phyloP scores from a whole-genome alignment of 768 basidiomycete genomes.

The Lactifluus rugatus region DNA sequence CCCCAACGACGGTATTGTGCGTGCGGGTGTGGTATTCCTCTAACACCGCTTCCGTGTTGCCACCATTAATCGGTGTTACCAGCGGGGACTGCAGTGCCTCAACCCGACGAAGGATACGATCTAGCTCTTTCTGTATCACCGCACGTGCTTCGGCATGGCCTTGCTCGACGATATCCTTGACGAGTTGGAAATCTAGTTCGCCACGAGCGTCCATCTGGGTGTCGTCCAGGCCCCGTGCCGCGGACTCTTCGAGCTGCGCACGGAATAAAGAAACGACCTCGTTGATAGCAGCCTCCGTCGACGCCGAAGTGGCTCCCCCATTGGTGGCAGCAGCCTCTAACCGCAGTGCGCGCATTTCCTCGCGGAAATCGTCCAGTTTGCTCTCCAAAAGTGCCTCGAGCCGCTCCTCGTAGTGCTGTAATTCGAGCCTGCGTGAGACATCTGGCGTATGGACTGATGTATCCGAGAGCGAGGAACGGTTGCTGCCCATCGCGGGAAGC shows the following conservation, averaged over 20 bases:
- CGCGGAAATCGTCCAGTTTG: slow-evolving; percentile 46
- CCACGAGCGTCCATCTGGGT: slow-evolving; percentile 62
- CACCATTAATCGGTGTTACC: slow-evolving; percentile 18
- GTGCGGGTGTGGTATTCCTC: slow-evolving; percentile 52
- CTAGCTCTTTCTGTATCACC: slow-evolving; percentile 51
- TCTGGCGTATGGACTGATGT: slow-evolving; percentile 39
- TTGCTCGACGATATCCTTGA: slow-evolving; percentile 60
- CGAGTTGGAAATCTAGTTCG: slow-evolving; percentile 68
- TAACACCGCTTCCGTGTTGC: slow-evolving; percentile 33
- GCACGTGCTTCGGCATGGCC: slow-evolving; percentile 52
- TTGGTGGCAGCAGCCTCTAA: slow-evolving; percentile 15
- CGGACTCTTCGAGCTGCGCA: slow-evolving; percentile 55
- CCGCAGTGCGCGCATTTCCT: slow-evolving; percentile 28
- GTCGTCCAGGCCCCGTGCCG: slow-evolving; percentile 46
- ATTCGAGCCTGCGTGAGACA: slow-evolving; percentile 44
- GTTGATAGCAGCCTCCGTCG: slow-evolving; percentile 51
- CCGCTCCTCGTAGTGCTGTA: slow-evolving; percentile 51
- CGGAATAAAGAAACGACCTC: slow-evolving; percentile 64
- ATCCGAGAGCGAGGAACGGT: slow-evolving; percentile 36
- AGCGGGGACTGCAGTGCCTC: slow-evolving; percentile 23
- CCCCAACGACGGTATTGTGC: too few species aligned
- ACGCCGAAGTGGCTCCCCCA: slow-evolving; percentile 26
- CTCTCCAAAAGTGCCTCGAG: slow-evolving; percentile 60
- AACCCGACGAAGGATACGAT: slow-evolving; percentile 38
- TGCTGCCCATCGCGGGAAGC: slow-evolving; percentile 37